A percentile compares a stretch with the other conserved stretches of the same genome.
phyloP scores from a whole-genome alignment of 2,329 filamentous ascomycete species.

The Apiospora sp. region DNA sequence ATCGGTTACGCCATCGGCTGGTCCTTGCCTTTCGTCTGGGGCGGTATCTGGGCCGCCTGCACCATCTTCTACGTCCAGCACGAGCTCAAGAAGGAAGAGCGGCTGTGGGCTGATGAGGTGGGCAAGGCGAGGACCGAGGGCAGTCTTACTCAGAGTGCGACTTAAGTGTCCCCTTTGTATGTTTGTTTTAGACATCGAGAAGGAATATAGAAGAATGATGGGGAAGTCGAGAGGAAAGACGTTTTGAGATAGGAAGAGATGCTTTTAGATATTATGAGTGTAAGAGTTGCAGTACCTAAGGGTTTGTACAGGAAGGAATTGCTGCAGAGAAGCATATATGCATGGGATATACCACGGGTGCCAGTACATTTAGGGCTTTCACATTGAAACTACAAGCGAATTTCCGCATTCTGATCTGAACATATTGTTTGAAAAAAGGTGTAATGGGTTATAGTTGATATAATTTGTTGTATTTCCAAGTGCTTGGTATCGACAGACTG shows the following conservation, averaged over 20 bases:
- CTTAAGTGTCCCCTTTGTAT: background rate
- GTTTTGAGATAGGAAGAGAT: background rate
- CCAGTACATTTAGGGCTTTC: background rate
- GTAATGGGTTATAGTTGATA: too few species aligned
- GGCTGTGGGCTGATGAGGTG: slow-evolving; percentile 36
- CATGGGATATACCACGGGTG: slow-evolving; percentile 7
- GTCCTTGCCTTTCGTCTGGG: slow-evolving; percentile 30
- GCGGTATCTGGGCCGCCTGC: slow-evolving; percentile 29
- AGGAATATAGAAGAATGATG: background rate
- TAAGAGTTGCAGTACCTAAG: background rate
- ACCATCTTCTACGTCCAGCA: slow-evolving; percentile 38
- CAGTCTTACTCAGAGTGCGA: background rate
- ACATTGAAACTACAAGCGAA: background rate
- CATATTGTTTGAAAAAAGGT: too few species aligned
- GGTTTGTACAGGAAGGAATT: background rate
- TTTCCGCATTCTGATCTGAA: too few species aligned
- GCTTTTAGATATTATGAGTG: background rate
- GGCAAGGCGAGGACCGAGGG: slow-evolving; percentile 6
- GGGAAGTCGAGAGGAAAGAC: background rate
- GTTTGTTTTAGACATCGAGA: background rate
- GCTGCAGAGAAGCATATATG: background rate
- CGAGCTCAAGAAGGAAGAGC: slow-evolving; percentile 37
- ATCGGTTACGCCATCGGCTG: slow-evolving; percentile 28
- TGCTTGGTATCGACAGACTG: too few species aligned
- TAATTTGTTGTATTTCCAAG: too few species aligned